phyloP scores from a whole-genome alignment of 345 rosid species.

The Arabidopsis arenosa region DNA sequence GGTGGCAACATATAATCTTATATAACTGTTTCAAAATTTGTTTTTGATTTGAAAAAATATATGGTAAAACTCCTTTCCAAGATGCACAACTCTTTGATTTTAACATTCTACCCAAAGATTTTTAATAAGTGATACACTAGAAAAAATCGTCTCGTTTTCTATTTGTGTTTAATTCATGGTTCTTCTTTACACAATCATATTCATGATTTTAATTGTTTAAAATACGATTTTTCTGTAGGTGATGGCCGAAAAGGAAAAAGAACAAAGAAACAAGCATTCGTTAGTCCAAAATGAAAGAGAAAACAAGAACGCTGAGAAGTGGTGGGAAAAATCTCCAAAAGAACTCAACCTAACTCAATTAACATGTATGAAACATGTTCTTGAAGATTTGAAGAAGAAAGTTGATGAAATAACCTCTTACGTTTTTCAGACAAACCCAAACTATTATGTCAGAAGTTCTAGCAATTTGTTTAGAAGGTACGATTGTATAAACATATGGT shows the following conservation, averaged over 20 bases:
- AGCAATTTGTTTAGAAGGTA: neutral
- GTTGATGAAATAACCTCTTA: neutral
- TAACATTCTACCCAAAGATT: no score
- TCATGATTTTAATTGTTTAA: neutral
- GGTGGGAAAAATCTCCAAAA: neutral
- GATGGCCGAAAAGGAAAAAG: neutral
- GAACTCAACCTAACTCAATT: neutral
- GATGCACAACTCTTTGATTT: no score
- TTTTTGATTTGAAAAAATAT: neutral
- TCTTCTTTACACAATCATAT: neutral
- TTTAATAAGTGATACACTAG: no score
- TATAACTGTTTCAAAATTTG: no score
- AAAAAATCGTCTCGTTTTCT: no score
- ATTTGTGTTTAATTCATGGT: no score
- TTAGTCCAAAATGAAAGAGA: neutral
- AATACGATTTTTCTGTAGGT: neutral
- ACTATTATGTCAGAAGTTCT: neutral
- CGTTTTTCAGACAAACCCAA: neutral
- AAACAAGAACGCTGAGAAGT: neutral
- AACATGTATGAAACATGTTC: neutral
- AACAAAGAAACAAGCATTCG: neutral
- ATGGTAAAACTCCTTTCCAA: neutral
- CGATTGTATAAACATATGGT: no score
- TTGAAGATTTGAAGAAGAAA: slow-evolving; percentile 1
- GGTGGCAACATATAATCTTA: neutral